phyloP scores from a whole-genome alignment of 768 basidiomycete species.

The Collybia sordida region DNA sequence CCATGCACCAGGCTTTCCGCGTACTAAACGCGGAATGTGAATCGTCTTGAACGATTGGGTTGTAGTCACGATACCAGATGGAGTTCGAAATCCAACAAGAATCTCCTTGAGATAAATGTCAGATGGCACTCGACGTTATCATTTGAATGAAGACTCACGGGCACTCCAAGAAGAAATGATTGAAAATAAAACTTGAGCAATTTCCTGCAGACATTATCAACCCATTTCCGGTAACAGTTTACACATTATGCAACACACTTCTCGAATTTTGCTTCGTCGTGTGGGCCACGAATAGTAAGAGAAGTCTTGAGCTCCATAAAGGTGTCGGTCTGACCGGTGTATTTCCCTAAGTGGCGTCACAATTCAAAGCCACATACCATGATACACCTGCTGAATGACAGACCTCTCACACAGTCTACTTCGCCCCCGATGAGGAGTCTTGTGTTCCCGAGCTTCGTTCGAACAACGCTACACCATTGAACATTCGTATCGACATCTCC shows the following conservation, averaged over 20 bases:
- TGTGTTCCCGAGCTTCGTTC: conserved; percentile 74
- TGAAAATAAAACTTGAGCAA: conserved; percentile 92
- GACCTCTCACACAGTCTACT: conserved; percentile 86
- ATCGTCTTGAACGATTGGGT: conserved; percentile 77
- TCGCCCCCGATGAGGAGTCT: conserved; percentile 84
- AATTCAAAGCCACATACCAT: background rate
- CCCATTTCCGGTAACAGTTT: background rate
- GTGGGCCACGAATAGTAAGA: conserved; percentile 56
- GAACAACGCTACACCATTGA: conserved; percentile 89
- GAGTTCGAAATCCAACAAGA: conserved; percentile 84
- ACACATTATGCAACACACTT: conserved; percentile 46
- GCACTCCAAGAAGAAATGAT: conserved; percentile 90
- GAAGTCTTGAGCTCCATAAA: conserved; percentile 92
- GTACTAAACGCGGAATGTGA: conserved; percentile 74
- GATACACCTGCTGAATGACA: conserved; percentile 12
- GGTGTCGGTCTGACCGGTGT: conserved; percentile 59
- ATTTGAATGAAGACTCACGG: conserved; percentile 44
- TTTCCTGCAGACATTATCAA: conserved; percentile 52
- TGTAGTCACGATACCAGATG: conserved; percentile 63
- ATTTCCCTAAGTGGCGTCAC: conserved; percentile 42
- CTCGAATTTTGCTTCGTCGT: conserved; percentile 77
- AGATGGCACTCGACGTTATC: background rate
- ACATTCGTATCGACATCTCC: conserved; percentile 85
- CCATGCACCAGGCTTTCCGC: conserved; percentile 76
- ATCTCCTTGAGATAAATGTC: conserved; percentile 54